Evolutionary conservation across 352 stramenopile species (phyloP).

Genomic region (Pythium dissotocum): DNA sequence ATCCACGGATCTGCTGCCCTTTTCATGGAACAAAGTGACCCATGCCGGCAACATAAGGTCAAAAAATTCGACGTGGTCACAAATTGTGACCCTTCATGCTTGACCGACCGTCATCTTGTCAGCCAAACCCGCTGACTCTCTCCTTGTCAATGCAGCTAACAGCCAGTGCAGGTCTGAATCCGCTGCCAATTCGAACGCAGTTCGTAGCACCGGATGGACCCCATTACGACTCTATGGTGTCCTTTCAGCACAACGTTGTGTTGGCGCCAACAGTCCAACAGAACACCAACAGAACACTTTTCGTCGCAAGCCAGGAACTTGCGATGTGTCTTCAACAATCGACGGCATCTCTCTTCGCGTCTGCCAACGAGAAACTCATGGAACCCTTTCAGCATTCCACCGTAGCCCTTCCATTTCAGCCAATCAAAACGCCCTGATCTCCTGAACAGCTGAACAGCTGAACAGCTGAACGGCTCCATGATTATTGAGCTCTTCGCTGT

Average conservation of each 20-base stretch:
- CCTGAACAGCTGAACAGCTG: not conserved
- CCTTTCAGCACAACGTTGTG: not conserved
- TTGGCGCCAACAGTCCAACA: not conserved
- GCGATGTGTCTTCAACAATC: not conserved
- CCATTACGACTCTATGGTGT: not conserved
- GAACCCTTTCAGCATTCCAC: not conserved
- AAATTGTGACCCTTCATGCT: not conserved
- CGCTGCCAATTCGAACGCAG: not conserved
- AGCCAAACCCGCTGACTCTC: not conserved
- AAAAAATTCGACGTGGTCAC: not conserved
- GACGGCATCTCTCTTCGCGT: not conserved
- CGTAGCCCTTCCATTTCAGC: not conserved
- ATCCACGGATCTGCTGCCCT: not conserved
- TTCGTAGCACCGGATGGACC: not conserved
- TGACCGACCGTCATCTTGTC: too few species aligned
- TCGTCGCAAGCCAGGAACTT: not conserved
- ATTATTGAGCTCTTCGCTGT: not conserved
- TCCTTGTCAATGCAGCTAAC: not conserved
- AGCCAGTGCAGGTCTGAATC: not conserved
- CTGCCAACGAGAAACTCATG: conserved; percentile 1
- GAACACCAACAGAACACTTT: not conserved
- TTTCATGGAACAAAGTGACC: not conserved
- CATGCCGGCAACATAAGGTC: not conserved
- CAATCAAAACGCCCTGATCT: not conserved
- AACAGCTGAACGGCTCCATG: not conserved